Evolutionary conservation across 2,329 filamentous ascomycete genomes (phyloP), one percentile per base, ranked within the genome.

Genomic region (Exophiala lecanii-corni): DNA sequence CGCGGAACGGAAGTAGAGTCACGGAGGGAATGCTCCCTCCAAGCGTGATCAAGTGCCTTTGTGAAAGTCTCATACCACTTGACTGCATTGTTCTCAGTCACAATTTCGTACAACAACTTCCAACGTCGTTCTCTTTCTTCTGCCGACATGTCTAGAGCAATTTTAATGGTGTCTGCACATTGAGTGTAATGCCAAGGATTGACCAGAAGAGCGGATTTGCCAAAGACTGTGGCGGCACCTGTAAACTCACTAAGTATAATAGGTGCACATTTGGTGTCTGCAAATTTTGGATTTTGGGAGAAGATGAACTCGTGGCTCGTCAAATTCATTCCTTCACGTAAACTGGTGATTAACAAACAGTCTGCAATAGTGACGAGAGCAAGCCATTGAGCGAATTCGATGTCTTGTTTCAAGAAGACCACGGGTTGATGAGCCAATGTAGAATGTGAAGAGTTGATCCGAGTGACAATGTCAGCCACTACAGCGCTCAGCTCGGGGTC

Each of bases 311-410:
- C 91, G 61, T 97, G 92, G 4, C 86, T 89, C 0, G 91, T 96
- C 43, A 97, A 68, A 61, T 96, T 97, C 92, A 97, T 97, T 50
- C 91, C 91, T 63, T 97, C 91, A 39, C 92, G 87, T 56, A 97
- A 81, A 60, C 88, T 94, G 2, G 91, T 94, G 58, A 97, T 92
- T 79, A 96, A 92, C 37, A 97, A 72, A 2, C 84, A 86, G 66
- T 97, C 89, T 2, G 91, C 92, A 39, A 94, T 83, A 2, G 87
- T 88, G 35, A 96, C 75, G 5, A 97, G 72, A 2, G 89, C 91
- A n/a, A 97, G 76, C 58, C 96, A 97, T 60, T 96, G 89, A 0
- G 86, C 74, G 60, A 94, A 95, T 45, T 86, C 83, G 47, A 97
- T 92, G 57, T 97, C 91, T 63, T 97, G 91, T 65, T 94, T 89